These are phyloP conservation scores for Penicillium daleae DNA, from an alignment of 495 filamentous ascomycete genomes.

Conservation along the genomic window DNA sequence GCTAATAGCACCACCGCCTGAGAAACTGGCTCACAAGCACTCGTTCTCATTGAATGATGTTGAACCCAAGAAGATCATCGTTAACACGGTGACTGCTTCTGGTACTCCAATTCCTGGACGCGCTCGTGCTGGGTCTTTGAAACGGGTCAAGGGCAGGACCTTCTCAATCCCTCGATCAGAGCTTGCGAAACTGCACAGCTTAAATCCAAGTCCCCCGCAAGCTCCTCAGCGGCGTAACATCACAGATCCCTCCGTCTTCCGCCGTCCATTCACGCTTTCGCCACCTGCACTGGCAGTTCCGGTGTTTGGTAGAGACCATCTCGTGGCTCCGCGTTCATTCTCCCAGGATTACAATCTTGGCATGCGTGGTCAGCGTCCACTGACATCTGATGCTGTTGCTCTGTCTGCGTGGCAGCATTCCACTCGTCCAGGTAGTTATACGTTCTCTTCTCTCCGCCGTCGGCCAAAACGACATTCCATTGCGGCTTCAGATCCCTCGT, in stretches of 20 bases:
- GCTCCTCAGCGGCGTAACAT: slow-evolving; percentile 43
- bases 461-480: slow-evolving; percentile 51
- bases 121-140: slow-evolving; percentile 34
- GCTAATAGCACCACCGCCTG: neutral
- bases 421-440: slow-evolving; percentile 16
- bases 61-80: slow-evolving; percentile 30
- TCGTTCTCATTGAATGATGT: slow-evolving; percentile 32
- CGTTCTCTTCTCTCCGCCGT: slow-evolving; percentile 38
- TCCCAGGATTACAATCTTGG: slow-evolving; percentile 34
- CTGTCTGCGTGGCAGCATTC: slow-evolving; percentile 33
- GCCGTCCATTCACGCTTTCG: slow-evolving; percentile 33
- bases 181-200: slow-evolving; percentile 30
- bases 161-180: slow-evolving; percentile 37
- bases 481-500: slow-evolving; percentile 70
- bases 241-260: slow-evolving; percentile 47
- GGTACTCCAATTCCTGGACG: slow-evolving; percentile 25
- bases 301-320: slow-evolving; percentile 14
- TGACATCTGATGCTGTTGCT: slow-evolving; percentile 38
- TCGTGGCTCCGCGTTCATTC: slow-evolving; percentile 29
- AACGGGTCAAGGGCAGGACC: slow-evolving; percentile 42
- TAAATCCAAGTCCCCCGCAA: slow-evolving; percentile 26
- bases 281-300: slow-evolving; percentile 23
- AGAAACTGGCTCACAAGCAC: slow-evolving; percentile 23
- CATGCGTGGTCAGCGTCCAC: slow-evolving; percentile 26
- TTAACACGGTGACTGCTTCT: slow-evolving; percentile 30